These are phyloP conservation scores for Tolypocladium amazonense DNA, from an alignment of 2,329 filamentous ascomycete genomes.

Conservation along the genomic window DNA sequence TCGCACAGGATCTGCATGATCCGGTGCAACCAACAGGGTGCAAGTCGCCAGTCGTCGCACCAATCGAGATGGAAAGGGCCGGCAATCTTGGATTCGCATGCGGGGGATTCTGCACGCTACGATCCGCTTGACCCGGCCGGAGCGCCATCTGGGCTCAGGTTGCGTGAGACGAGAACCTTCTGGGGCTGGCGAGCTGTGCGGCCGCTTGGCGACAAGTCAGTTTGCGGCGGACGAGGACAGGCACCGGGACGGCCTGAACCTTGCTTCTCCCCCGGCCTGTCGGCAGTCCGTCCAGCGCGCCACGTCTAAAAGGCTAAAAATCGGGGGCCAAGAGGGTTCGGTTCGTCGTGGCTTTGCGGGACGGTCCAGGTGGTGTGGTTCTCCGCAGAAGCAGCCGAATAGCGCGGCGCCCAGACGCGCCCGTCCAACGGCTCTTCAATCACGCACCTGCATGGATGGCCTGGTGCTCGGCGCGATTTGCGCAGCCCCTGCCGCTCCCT, in stretches of 20 bases:
- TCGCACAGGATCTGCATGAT: neutral
- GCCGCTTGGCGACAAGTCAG: neutral
- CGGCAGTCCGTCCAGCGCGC: neutral
- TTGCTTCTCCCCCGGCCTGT: neutral
- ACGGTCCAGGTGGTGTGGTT: neutral
- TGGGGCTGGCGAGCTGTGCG: neutral
- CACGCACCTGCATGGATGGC: neutral
- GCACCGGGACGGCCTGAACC: neutral
- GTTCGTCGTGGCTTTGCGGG: neutral
- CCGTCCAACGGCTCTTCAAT: neutral
- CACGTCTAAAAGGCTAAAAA: neutral
- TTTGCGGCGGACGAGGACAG: neutral
- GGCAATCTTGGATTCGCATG: neutral
- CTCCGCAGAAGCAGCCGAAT: neutral
- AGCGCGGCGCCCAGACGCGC: neutral
- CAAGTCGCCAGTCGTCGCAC: neutral
- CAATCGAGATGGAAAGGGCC: neutral
- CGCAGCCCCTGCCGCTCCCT: neutral
- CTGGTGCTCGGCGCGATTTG: neutral
- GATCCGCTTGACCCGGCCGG: neutral
- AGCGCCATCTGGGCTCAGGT: neutral
- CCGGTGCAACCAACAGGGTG: neutral
- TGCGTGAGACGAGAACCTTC: neutral
- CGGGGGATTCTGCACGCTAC: neutral
- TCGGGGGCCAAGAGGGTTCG: neutral